These are phyloP conservation scores for Backusella australiensis DNA, from an alignment of 192 early-diverging fungal genomes.

Conservation along the genomic window DNA sequence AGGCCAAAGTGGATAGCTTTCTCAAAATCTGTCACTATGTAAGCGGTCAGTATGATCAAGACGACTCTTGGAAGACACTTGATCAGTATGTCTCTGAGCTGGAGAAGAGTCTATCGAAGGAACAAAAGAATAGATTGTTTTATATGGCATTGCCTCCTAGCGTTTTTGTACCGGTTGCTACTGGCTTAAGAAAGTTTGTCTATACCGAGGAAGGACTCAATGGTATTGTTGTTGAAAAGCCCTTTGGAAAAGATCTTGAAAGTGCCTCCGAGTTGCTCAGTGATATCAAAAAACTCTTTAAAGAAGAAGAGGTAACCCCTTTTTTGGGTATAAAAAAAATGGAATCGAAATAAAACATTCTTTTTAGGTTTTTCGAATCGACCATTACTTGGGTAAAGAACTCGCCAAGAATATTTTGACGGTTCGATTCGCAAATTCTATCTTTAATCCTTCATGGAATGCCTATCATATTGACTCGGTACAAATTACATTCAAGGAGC, in stretches of 20 bases:
- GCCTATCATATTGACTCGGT: slow-evolving; percentile 81
- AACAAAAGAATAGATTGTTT: slow-evolving; percentile 55
- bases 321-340: too few relatives aligned
- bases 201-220: slow-evolving; percentile 68
- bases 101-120: slow-evolving; percentile 38
- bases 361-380: slow-evolving; percentile 83
- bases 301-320: slow-evolving; percentile 67
- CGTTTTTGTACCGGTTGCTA: slow-evolving; percentile 82
- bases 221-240: slow-evolving; percentile 91
- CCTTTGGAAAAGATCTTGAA: slow-evolving; percentile 89
- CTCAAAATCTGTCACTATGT: slow-evolving; percentile 71
- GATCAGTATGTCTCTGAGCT: slow-evolving; percentile 57
- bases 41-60: slow-evolving; percentile 80
- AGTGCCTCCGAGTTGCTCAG: slow-evolving; percentile 63
- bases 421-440: slow-evolving; percentile 84
- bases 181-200: slow-evolving; percentile 65
- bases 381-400: slow-evolving; percentile 97
- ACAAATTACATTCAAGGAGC: slow-evolving; percentile 96
- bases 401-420: slow-evolving; percentile 96
- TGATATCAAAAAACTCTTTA: slow-evolving; percentile 71
- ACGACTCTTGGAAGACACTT: slow-evolving; percentile 61
- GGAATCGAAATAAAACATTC: neutral
- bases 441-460: slow-evolving; percentile 88
- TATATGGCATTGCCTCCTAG: slow-evolving; percentile 89
- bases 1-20: slow-evolving; percentile 57